Evolutionary conservation across 1,284 basidiomycete genomes (phyloP).

Genomic region (Trichosporon sp.): DNA sequence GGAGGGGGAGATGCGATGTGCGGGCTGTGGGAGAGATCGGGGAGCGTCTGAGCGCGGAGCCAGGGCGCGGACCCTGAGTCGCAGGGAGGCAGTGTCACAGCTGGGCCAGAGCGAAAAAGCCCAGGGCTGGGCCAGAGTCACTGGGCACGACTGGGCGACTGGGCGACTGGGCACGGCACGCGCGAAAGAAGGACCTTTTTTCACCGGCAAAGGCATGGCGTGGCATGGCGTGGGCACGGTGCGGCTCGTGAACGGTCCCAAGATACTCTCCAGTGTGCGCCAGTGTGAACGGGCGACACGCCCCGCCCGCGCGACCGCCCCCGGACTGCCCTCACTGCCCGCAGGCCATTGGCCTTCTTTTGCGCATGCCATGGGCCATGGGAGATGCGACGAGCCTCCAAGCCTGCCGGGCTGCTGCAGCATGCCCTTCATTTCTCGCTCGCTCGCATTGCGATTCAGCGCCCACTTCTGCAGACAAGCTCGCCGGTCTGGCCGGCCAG

Average conservation of each 20-base stretch:
- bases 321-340: too few species aligned
- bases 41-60: slow-evolving; percentile 10
- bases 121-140: neutral
- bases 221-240: neutral
- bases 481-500: neutral
- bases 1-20: neutral
- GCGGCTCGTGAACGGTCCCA: neutral
- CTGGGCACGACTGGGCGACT: neutral
- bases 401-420: neutral
- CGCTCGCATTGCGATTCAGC: neutral
- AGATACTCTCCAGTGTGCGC: neutral
- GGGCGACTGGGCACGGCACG: neutral
- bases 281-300: neutral
- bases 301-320: neutral
- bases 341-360: neutral
- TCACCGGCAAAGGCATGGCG: neutral
- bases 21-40: slow-evolving; percentile 7
- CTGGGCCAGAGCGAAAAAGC: slow-evolving; percentile 7
- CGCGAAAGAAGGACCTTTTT: neutral
- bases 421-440: neutral
- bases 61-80: neutral
- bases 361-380: neutral
- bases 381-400: too few species aligned
- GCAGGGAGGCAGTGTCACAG: neutral
- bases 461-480: neutral